Base-by-base conservation (phyloP, 148 eudicot genomes). In the Salicornia ramosissima region DNA sequence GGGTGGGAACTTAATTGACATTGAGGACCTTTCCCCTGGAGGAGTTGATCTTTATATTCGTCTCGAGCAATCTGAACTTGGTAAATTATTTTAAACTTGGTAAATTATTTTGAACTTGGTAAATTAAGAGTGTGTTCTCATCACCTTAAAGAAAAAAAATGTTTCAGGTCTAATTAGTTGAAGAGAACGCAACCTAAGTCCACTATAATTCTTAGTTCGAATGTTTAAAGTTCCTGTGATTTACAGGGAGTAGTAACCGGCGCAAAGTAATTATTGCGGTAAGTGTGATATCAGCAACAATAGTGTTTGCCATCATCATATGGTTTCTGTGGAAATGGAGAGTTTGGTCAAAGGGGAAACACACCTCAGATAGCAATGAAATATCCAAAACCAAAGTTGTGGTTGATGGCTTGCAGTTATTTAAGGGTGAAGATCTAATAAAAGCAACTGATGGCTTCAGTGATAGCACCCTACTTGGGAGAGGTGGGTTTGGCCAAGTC, bases 401-500 rank as follows among this genome's bases (percentile, higher is more conserved):
- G 59, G 19, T 72, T 25, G 67, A 81, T 12, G 83, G 83, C 21
- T 46, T 83, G 70, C 80, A 74, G 22, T 43, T 81, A 30, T 74
- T 79, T 58, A 71, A 67, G 31, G 75, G 79, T 28, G 72, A 73
- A 36, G 40, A 63, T 19, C 40, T 86, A 14, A 71, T 57, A n/a
- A 50, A 39, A 64, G 83, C 84, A 55, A 81, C 89, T 30, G 64
- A 83, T 30, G 36, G 70, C 68, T 86, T 86, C 62, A 24, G 71
- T 34, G 36, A 40, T 28, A 72, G 65, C n/a, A n/a, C n/a, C n/a
- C n/a, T n/a, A 67, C 78, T 86, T 28, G 91, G 90, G 21, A 74
- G 65, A 58, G 90, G 87, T 63, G 90, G 87, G 49, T 86, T 84
- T 46, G 90, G 90, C 22, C 75, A 74, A 1, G 88, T 86, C 26